Conservation (phyloP, 140 eudicot genomes). For the Stevia rebaudiana region DNA sequence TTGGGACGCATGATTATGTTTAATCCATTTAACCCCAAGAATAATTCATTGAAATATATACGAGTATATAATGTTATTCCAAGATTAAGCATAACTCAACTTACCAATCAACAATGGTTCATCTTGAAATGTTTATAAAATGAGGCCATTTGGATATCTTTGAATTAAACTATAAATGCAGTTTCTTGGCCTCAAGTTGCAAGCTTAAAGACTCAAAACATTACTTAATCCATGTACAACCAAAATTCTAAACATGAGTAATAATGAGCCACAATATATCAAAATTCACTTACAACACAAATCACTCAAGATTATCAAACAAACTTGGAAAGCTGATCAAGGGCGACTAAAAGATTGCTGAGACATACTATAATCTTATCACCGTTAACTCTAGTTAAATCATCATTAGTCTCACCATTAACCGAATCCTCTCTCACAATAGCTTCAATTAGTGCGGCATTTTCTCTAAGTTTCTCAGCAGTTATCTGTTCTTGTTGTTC, state of each 20-base stretch:
- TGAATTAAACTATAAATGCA: too few relatives aligned
- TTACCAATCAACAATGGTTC: too few relatives aligned
- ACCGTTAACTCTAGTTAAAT: slow-evolving; percentile 45
- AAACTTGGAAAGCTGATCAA: slow-evolving; percentile 41
- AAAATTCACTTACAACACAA: not conserved
- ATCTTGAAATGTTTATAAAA: too few relatives aligned
- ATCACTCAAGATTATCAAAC: slow-evolving; percentile 20
- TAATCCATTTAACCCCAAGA: too few relatives aligned
- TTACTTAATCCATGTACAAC: not conserved
- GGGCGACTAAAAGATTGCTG: slow-evolving; percentile 42
- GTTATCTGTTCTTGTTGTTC: slow-evolving; percentile 39
- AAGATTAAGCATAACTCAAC: too few relatives aligned
- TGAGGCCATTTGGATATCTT: too few relatives aligned
- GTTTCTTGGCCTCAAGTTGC: slow-evolving; percentile 6
- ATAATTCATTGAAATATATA: too few relatives aligned
- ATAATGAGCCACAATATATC: not conserved
- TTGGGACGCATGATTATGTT: too few relatives aligned
- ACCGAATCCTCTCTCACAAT: slow-evolving; percentile 43
- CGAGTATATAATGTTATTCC: too few relatives aligned
- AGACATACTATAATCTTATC: slow-evolving; percentile 56
- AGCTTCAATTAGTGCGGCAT: too few relatives aligned
- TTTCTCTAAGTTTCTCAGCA: slow-evolving; percentile 44
- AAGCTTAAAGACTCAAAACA: not conserved
- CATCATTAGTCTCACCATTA: slow-evolving; percentile 31
- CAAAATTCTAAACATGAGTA: not conserved